phyloP scores from a whole-genome alignment of 2,329 filamentous ascomycete genomes.

The Beauveria brongniartii region DNA sequence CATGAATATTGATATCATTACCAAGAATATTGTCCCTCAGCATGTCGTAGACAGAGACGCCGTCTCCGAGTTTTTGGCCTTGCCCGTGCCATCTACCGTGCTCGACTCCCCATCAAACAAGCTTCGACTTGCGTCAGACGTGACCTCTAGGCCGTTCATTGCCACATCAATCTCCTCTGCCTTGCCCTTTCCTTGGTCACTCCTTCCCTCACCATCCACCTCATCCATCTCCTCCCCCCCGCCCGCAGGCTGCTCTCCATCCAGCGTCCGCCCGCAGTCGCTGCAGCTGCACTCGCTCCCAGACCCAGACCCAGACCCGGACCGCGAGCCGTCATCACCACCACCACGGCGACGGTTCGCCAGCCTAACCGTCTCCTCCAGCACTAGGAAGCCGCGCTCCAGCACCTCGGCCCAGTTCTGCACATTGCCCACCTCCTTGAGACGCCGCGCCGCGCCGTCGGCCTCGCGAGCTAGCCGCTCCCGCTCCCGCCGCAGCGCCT shows the following conservation, averaged over 20 bases:
- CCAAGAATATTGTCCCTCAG: constrained; percentile 7
- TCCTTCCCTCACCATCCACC: constrained; percentile 12
- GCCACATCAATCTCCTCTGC: constrained; percentile 8
- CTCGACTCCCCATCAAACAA: constrained; percentile 30
- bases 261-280: constrained; percentile 23
- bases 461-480: constrained; percentile 58
- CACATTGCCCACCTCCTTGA: constrained; percentile 74
- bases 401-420: constrained; percentile 85
- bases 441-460: constrained; percentile 50
- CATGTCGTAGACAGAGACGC: constrained; percentile 28
- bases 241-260: constrained; percentile 11
- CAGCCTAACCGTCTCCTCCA: constrained; percentile 57
- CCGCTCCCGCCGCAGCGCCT: constrained; percentile 52
- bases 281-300: constrained; percentile 28
- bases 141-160: constrained; percentile 1
- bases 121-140: constrained; percentile 31
- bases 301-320: constrained; percentile 16
- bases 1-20: neutral
- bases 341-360: constrained; percentile 27
- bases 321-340: neutral
- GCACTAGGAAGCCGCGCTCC: constrained; percentile 55
- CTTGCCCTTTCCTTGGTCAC: constrained; percentile 11
- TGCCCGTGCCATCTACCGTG: constrained; percentile 20
- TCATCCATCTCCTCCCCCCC: constrained; percentile 15
- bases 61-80: constrained; percentile 29